A percentile compares a stretch with the other conserved stretches of the same genome.
These are phyloP conservation scores for Starmerella kuoi DNA, from an alignment of 805 yeast genomes.

Conservation along the genomic window DNA sequence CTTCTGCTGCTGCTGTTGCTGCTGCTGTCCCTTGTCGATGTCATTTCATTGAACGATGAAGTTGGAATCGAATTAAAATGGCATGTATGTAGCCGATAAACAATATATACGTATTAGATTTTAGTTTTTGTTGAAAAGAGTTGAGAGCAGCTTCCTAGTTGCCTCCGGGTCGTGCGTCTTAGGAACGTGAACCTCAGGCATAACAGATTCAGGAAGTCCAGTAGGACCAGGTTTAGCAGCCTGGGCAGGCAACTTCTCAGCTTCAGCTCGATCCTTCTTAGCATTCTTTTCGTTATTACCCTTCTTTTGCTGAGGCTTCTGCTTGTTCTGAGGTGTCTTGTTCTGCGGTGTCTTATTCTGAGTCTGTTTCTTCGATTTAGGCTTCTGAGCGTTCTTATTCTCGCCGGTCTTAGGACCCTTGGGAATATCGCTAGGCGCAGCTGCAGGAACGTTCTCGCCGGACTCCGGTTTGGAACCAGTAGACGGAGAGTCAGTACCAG, in stretches of 20 bases:
- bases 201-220: not conserved
- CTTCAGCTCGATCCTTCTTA: too few relatives aligned
- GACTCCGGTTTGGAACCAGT: not conserved
- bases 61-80: too few relatives aligned
- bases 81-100: too few relatives aligned
- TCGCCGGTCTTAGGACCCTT: not conserved
- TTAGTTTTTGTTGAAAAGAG: slow-evolving; percentile 1
- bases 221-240: not conserved
- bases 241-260: too few relatives aligned
- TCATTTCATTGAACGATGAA: too few relatives aligned
- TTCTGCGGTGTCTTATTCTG: not conserved
- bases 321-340: not conserved
- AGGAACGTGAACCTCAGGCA: not conserved
- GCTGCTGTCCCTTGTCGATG: too few relatives aligned
- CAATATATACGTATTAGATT: too few relatives aligned
- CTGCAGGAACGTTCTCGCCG: not conserved
- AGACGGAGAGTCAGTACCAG: not conserved
- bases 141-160: slow-evolving; percentile 2
- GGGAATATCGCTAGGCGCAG: not conserved
- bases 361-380: not conserved
- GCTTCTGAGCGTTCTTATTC: not conserved
- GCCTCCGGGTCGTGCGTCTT: slow-evolving; percentile 2
- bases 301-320: not conserved
- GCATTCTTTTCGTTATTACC: not conserved
- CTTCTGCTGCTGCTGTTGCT: too few relatives aligned